Conservation (phyloP, 2,329 filamentous ascomycete species). For the Chrysosporium keratinophilum region DNA sequence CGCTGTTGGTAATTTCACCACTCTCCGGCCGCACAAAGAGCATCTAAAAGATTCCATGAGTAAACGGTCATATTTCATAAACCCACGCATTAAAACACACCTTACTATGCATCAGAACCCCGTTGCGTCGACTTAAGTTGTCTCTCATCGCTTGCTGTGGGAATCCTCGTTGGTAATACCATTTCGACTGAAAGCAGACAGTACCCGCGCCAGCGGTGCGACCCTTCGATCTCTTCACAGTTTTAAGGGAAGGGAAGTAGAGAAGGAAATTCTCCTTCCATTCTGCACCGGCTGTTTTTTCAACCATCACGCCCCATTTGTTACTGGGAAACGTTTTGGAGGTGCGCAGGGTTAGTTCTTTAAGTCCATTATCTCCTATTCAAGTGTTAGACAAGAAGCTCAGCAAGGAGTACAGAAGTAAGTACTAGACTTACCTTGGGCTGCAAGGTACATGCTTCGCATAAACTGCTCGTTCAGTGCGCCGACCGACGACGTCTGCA, state of each 20-base stretch:
- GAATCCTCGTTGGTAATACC: constrained; percentile 61
- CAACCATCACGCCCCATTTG: constrained; percentile 31
- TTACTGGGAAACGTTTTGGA: constrained; percentile 20
- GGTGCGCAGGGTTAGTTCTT: constrained; percentile 33
- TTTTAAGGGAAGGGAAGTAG: constrained; percentile 69
- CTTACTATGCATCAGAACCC: constrained; percentile 84
- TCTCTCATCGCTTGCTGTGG: constrained; percentile 63
- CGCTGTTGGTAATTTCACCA: background rate
- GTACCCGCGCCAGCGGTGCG: constrained; percentile 61
- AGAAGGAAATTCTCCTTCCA: constrained; percentile 52
- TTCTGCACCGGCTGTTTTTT: constrained; percentile 26
- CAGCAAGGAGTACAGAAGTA: constrained; percentile 11
- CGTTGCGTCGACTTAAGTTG: constrained; percentile 57
- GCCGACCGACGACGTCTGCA: constrained; percentile 68
- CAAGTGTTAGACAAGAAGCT: background rate
- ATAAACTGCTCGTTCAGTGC: constrained; percentile 61
- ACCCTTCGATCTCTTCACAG: constrained; percentile 55
- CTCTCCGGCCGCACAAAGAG: constrained; percentile 26
- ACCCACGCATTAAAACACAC: constrained; percentile 27
- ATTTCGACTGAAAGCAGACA: constrained; percentile 64
- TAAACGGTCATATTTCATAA: background rate
- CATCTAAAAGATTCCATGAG: constrained; percentile 20
- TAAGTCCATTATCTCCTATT: constrained; percentile 39
- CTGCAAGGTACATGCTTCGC: constrained; percentile 47
- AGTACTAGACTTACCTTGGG: constrained; percentile 37